Evolutionary conservation across 495 filamentous ascomycete species (phyloP).

Genomic region (Parachaetomium inaequale): DNA sequence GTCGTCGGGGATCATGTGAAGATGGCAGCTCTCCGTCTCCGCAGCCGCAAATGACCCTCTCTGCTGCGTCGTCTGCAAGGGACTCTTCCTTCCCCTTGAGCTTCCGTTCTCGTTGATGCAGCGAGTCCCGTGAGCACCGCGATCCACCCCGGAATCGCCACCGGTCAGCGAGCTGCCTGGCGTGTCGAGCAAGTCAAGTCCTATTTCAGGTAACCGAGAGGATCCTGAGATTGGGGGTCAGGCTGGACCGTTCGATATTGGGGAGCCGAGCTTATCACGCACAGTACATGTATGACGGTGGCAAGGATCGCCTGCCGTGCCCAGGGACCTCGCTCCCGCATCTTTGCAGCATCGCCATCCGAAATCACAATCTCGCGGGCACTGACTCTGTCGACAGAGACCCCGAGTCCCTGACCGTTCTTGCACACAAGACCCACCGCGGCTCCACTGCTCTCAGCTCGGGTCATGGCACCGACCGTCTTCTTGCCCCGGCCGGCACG

Average conservation of each 20-base stretch:
- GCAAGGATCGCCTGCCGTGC: conserved; percentile 10
- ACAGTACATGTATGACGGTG: not conserved
- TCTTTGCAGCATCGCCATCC: conserved; percentile 9
- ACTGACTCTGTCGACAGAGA: not conserved
- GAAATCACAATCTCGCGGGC: not conserved
- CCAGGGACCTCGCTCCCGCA: too few relatives aligned
- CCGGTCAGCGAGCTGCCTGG: conserved; percentile 11
- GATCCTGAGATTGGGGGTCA: not conserved
- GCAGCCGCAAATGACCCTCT: conserved; percentile 8
- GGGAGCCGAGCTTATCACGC: too few relatives aligned
- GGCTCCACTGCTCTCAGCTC: not conserved
- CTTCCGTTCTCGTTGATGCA: conserved; percentile 18
- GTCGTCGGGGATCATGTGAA: conserved; percentile 15
- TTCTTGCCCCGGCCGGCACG: not conserved
- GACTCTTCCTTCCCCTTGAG: conserved; percentile 16
- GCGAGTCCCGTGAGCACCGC: conserved; percentile 19
- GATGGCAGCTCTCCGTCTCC: conserved; percentile 3
- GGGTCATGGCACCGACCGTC: not conserved
- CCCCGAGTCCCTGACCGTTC: not conserved
- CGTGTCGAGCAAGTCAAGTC: conserved; percentile 13
- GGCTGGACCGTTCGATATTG: too few relatives aligned
- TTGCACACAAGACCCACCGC: not conserved
- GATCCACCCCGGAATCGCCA: conserved; percentile 17
- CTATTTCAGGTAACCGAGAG: conserved; percentile 33
- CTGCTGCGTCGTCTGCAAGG: not conserved